Evolutionary conservation across 1,284 basidiomycete species (phyloP).

Genomic region (Sanghuangporus weigelae): DNA sequence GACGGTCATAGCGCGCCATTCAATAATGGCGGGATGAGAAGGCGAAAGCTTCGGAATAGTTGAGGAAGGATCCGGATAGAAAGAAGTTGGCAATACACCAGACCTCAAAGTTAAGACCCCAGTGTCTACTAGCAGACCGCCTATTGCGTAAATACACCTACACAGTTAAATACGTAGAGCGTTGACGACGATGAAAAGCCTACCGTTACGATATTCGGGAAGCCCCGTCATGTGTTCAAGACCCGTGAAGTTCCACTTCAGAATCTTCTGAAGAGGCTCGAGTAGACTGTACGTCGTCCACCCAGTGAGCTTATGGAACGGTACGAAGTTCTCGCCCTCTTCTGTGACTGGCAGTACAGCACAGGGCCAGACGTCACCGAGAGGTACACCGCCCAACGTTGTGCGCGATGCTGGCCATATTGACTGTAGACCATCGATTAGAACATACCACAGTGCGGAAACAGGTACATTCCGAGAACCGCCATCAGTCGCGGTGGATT

Average conservation of each 20-base stretch:
- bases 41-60: slow-evolving; percentile 60
- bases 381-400: slow-evolving; percentile 54
- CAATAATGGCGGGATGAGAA: slow-evolving; percentile 86
- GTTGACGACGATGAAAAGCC: background rate
- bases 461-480: slow-evolving; percentile 48
- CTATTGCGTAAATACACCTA: slow-evolving; percentile 32
- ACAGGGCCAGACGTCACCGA: slow-evolving; percentile 93
- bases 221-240: slow-evolving; percentile 78
- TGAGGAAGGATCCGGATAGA: slow-evolving; percentile 41
- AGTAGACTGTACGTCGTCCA: slow-evolving; percentile 90
- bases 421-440: slow-evolving; percentile 78
- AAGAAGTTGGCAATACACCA: slow-evolving; percentile 35
- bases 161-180: background rate
- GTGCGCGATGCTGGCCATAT: slow-evolving; percentile 89
- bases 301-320: slow-evolving; percentile 93
- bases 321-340: slow-evolving; percentile 71
- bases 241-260: slow-evolving; percentile 75
- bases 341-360: slow-evolving; percentile 37
- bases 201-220: slow-evolving; percentile 88
- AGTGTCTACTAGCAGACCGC: slow-evolving; percentile 84
- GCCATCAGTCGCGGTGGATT: slow-evolving; percentile 40
- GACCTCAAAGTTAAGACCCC: slow-evolving; percentile 67
- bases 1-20: slow-evolving; percentile 94
- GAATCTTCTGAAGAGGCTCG: slow-evolving; percentile 73
- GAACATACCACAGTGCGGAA: slow-evolving; percentile 72